These are phyloP conservation scores for Citrullus amarus DNA, from an alignment of 306 rosid genomes.

Conservation along the genomic window DNA sequence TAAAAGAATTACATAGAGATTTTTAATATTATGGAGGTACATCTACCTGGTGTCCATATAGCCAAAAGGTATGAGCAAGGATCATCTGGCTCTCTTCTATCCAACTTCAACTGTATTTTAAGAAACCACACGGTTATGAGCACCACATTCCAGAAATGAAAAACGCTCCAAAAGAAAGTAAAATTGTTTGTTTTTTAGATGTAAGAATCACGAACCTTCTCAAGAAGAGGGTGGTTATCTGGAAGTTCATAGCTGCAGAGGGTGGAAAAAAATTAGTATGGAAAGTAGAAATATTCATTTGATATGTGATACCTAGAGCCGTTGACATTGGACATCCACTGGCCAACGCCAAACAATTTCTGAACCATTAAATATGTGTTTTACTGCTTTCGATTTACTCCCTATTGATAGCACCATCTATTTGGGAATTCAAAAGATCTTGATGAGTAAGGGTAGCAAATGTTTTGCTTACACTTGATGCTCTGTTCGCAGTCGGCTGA, in stretches of 20 bases:
- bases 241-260: slow-evolving; percentile 93
- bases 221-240: slow-evolving; percentile 84
- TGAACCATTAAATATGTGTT: not conserved
- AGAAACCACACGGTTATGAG: not conserved
- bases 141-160: not conserved
- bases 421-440: not conserved
- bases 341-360: not conserved
- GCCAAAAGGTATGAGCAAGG: slow-evolving; percentile 91
- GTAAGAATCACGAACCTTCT: slow-evolving; percentile 46
- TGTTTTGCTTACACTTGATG: slow-evolving; percentile 78
- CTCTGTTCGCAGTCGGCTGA: slow-evolving; percentile 84
- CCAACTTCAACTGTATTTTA: slow-evolving; percentile 44
- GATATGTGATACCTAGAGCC: not conserved
- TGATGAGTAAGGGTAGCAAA: slow-evolving; percentile 12
- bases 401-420: not conserved
- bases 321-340: not conserved
- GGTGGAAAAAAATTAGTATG: slow-evolving; percentile 24
- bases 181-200: not conserved
- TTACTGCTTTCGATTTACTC: not conserved
- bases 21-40: slow-evolving; percentile 2
- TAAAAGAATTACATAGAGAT: not conserved
- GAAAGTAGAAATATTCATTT: not conserved
- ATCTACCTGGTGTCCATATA: slow-evolving; percentile 96
- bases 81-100: slow-evolving; percentile 80
- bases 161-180: not conserved